Percentiles rank a stretch among this genome's conserved stretches.
Evolutionary conservation across 2,329 filamentous ascomycete genomes (phyloP).

Genomic region (Diaporthe humulicola): DNA sequence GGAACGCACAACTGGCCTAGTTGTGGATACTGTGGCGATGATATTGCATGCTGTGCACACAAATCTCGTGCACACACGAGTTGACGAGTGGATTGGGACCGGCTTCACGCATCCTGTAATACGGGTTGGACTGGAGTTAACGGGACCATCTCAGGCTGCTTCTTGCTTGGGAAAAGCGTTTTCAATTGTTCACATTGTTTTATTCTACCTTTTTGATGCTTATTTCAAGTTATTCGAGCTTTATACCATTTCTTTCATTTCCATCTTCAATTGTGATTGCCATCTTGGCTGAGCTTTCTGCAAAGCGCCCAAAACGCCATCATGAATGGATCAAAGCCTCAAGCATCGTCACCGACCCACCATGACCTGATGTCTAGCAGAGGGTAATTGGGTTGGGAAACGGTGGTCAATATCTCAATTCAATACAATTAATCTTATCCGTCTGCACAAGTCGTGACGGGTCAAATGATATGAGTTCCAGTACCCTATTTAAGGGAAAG

Average conservation of each 20-base stretch:
- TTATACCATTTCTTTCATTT: not conserved
- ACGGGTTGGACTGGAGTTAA: not conserved
- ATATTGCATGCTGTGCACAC: not conserved
- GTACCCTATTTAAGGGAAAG: no score
- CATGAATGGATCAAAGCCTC: no score
- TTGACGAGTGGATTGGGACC: not conserved
- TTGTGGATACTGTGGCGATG: not conserved
- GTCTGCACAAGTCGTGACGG: no score
- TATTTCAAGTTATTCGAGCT: not conserved
- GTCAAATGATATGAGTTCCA: no score
- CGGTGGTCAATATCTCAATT: not conserved
- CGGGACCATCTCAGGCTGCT: not conserved
- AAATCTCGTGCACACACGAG: not conserved
- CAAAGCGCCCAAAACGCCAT: not conserved
- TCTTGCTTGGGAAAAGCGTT: slow-evolving; percentile 8
- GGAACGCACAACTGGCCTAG: no score
- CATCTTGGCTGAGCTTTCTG: not conserved
- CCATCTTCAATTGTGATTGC: not conserved
- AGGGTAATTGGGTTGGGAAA: not conserved
- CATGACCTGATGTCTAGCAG: not conserved
- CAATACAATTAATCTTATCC: no score
- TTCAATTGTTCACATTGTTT: not conserved
- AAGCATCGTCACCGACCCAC: no score
- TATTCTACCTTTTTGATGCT: not conserved
- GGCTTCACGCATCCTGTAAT: not conserved